Evolutionary conservation across 768 basidiomycete species (phyloP).

Genomic region (Calocybe cyanea): DNA sequence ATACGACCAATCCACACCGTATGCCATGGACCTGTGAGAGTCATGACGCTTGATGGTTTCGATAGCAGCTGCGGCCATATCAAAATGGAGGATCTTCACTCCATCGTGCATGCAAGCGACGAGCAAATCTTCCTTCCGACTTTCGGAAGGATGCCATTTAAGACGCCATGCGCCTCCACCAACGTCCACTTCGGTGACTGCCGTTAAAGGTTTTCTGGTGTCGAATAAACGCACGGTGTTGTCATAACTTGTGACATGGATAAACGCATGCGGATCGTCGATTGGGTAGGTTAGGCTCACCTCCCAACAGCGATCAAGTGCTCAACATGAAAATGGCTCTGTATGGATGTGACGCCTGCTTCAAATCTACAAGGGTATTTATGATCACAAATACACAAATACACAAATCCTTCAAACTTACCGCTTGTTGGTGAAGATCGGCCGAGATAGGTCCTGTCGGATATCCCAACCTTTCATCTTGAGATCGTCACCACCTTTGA

Average conservation of each 20-base stretch:
- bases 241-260: slow-evolving; percentile 63
- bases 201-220: slow-evolving; percentile 56
- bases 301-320: slow-evolving; percentile 89
- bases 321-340: slow-evolving; percentile 76
- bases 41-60: slow-evolving; percentile 54
- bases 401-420: slow-evolving; percentile 20
- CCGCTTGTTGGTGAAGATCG: slow-evolving; percentile 74
- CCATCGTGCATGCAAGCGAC: slow-evolving; percentile 99
- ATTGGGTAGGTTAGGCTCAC: slow-evolving; percentile 40
- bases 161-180: slow-evolving; percentile 96
- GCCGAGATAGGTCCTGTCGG: slow-evolving; percentile 53
- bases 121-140: slow-evolving; percentile 70
- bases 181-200: slow-evolving; percentile 59
- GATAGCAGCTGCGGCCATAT: slow-evolving; percentile 27
- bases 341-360: slow-evolving; percentile 89
- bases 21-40: slow-evolving; percentile 78
- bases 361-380: slow-evolving; percentile 59
- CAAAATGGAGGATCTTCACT: slow-evolving; percentile 75
- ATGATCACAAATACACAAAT: slow-evolving; percentile 1
- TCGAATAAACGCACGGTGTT: slow-evolving; percentile 80
- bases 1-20: slow-evolving; percentile 89
- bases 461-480: slow-evolving; percentile 90
- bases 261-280: no score
- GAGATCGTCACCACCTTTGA: slow-evolving; percentile 86
- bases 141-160: slow-evolving; percentile 84